phyloP scores from a whole-genome alignment of 768 basidiomycete genomes.

The Suillus brevipes region DNA sequence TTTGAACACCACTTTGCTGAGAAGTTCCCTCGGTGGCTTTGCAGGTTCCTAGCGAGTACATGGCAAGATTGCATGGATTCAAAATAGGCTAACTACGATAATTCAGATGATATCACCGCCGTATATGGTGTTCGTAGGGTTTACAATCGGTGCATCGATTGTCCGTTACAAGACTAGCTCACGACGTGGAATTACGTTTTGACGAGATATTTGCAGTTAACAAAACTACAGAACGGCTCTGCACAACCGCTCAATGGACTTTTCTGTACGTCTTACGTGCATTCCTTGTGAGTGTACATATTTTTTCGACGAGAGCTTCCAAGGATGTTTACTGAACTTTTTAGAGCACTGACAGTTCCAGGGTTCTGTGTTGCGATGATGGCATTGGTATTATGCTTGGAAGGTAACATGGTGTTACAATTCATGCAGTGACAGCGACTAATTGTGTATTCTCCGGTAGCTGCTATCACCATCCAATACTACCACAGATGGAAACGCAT shows the following conservation, averaged over 20 bases:
- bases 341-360: constrained; percentile 38
- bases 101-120: constrained; percentile 37
- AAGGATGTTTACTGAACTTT: background rate
- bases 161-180: constrained; percentile 31
- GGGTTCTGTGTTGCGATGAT: constrained; percentile 45
- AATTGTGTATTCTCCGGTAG: constrained; percentile 27
- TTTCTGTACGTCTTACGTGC: constrained; percentile 45
- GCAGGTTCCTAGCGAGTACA: constrained; percentile 25
- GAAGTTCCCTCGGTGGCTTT: constrained; percentile 27
- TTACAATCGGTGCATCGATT: constrained; percentile 38
- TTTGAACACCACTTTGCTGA: constrained; percentile 18
- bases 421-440: constrained; percentile 2
- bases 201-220: constrained; percentile 18
- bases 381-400: constrained; percentile 42
- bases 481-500: constrained; percentile 41
- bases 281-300: constrained; percentile 37
- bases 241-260: constrained; percentile 41
- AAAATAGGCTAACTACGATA: background rate
- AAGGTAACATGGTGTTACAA: constrained; percentile 35
- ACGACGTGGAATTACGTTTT: constrained; percentile 8
- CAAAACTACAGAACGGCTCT: constrained; percentile 15
- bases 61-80: background rate
- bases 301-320: constrained; percentile 2
- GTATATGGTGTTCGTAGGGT: constrained; percentile 44
- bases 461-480: constrained; percentile 43